Percentiles rank a stretch among this genome's conserved stretches.
Conservation (phyloP, 179 eudicot genomes). For the Heliamphora pulchella region DNA sequence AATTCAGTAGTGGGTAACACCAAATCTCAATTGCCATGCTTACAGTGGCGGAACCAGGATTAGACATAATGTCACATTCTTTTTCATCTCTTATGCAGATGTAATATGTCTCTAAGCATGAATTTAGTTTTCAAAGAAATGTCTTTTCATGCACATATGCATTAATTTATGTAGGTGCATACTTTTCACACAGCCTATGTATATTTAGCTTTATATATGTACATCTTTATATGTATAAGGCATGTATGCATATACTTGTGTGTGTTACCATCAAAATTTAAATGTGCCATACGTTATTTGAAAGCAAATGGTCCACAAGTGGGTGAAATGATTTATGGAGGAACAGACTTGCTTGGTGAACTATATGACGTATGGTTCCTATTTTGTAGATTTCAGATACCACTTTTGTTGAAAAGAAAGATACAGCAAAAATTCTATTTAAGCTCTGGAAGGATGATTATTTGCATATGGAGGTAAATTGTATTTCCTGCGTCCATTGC, state of each 20-base stretch:
- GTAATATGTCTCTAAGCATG: no score
- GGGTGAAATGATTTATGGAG: not conserved
- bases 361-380: not conserved
- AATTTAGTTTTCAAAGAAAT: no score
- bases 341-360: not conserved
- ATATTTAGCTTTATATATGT: no score
- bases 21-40: no score
- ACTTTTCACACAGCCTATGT: no score
- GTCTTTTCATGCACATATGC: no score
- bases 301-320: not conserved
- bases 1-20: no score
- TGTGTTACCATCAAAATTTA: not conserved
- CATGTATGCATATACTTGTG: not conserved
- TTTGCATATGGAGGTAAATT: slow-evolving; percentile 75
- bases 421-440: slow-evolving; percentile 45
- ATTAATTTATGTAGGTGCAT: no score
- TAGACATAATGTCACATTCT: not conserved
- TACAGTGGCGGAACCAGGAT: no score
- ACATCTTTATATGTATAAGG: no score
- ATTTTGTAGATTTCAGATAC: slow-evolving; percentile 58
- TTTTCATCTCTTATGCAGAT: no score
- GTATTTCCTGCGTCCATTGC: slow-evolving; percentile 9
- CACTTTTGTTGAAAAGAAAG: slow-evolving; percentile 80
- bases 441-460: slow-evolving; percentile 79
- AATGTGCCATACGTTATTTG: not conserved